Evolutionary conservation across 768 basidiomycete genomes (phyloP).

Genomic region (Chiua virens): DNA sequence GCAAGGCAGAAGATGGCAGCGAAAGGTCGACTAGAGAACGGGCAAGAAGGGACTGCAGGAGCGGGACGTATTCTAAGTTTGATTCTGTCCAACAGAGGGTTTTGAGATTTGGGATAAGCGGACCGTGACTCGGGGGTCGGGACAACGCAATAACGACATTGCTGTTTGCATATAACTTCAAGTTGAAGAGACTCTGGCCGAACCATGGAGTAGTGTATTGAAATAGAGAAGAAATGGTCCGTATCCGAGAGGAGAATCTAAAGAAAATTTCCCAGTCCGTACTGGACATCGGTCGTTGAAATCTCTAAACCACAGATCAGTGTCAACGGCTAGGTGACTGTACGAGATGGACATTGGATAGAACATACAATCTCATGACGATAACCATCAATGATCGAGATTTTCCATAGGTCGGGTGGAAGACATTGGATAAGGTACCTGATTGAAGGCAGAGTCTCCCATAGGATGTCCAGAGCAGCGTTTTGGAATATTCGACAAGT

Average conservation of each 20-base stretch:
- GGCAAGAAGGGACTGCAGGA: too few relatives aligned
- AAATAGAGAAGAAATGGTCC: conserved; percentile 7
- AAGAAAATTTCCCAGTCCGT: conserved; percentile 30
- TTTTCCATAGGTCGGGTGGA: conserved; percentile 29
- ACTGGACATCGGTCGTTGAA: conserved; percentile 25
- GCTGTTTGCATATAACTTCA: too few relatives aligned
- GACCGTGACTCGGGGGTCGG: conserved; percentile 18
- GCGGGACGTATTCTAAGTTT: conserved; percentile 12
- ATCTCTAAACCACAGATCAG: conserved; percentile 8
- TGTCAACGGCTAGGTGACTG: neutral
- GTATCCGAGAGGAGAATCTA: conserved; percentile 25
- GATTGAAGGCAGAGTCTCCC: conserved; percentile 23
- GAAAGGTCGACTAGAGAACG: conserved; percentile 20
- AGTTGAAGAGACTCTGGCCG: neutral
- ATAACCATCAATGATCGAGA: neutral
- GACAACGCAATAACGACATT: conserved; percentile 27
- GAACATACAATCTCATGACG: conserved; percentile 12
- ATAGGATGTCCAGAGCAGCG: conserved; percentile 25
- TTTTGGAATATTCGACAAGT: conserved; percentile 23
- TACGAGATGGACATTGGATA: neutral
- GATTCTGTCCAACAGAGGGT: conserved; percentile 18
- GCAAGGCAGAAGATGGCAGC: conserved; percentile 8
- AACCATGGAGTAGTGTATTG: neutral
- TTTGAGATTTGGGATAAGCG: conserved; percentile 24
- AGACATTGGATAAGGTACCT: conserved; percentile 21